These are phyloP conservation scores for Emericellopsis cladophorae DNA, from an alignment of 2,329 filamentous ascomycete genomes.

Conservation along the genomic window DNA sequence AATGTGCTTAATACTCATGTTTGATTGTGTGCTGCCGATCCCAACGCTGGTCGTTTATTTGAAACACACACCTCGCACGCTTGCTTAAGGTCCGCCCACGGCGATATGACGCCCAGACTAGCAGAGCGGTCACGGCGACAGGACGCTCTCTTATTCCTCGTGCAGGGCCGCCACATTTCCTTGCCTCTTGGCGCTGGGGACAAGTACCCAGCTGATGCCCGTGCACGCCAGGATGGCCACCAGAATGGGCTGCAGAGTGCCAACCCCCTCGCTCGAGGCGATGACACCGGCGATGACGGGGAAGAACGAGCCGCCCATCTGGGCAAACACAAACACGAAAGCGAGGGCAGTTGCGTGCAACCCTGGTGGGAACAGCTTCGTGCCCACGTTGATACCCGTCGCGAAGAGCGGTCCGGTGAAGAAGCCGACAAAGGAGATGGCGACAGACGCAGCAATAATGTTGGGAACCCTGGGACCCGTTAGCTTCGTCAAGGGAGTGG, in stretches of 20 bases:
- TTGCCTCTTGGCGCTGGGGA: constrained; percentile 19
- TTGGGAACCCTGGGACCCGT: constrained; percentile 20
- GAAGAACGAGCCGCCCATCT: constrained; percentile 41
- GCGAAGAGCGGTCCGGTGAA: constrained; percentile 47
- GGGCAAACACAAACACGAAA: constrained; percentile 44
- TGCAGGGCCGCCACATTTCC: too few species aligned
- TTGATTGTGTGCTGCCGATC: too few species aligned
- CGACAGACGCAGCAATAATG: constrained; percentile 36
- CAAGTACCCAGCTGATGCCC: constrained; percentile 31
- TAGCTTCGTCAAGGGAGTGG: not conserved
- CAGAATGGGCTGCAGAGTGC: constrained; percentile 37
- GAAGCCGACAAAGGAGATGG: constrained; percentile 41
- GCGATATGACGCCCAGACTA: too few species aligned
- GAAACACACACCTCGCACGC: too few species aligned
- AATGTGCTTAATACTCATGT: too few species aligned
- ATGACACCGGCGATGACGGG: constrained; percentile 42
- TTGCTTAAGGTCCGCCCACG: too few species aligned
- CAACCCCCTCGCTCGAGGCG: constrained; percentile 28
- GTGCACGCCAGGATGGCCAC: constrained; percentile 32
- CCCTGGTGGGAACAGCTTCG: constrained; percentile 29
- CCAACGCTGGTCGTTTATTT: too few species aligned
- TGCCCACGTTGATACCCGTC: constrained; percentile 14
- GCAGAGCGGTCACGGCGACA: too few species aligned
- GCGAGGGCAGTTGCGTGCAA: constrained; percentile 22
- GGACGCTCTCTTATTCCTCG: too few species aligned